These are phyloP conservation scores for Cystobasidium pallidum DNA, from an alignment of 1,284 basidiomycete species.

Conservation along the genomic window DNA sequence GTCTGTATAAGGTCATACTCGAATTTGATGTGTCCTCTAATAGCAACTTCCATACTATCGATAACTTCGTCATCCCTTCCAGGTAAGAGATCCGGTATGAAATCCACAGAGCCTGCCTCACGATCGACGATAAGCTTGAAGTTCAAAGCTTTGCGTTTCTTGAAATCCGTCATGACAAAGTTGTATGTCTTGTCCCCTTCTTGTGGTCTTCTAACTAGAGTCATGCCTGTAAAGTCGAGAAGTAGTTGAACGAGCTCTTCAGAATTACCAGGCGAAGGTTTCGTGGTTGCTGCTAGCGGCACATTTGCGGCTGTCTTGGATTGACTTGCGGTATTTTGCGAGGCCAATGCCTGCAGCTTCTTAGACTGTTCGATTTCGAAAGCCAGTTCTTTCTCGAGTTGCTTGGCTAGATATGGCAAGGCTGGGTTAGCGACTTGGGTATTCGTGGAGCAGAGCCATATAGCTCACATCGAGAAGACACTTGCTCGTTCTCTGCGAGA, in stretches of 20 bases:
- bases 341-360: constrained; percentile 18
- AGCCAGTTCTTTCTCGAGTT: constrained; percentile 34
- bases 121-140: constrained; percentile 34
- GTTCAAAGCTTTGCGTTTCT: constrained; percentile 22
- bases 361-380: constrained; percentile 41
- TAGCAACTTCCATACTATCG: constrained; percentile 23
- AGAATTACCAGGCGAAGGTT: background rate
- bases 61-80: constrained; percentile 37
- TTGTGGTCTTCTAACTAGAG: constrained; percentile 10
- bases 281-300: background rate
- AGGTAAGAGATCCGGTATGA: constrained; percentile 35
- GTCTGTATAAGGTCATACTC: constrained; percentile 22
- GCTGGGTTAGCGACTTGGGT: background rate
- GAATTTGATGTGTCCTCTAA: constrained; percentile 33
- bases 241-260: constrained; percentile 27
- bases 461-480: background rate
- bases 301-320: background rate
- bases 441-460: background rate
- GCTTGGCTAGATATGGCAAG: background rate
- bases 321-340: background rate
- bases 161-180: constrained; percentile 35
- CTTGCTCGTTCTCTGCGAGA: constrained; percentile 15
- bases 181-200: constrained; percentile 12
- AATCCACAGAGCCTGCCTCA: constrained; percentile 6
- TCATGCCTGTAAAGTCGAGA: constrained; percentile 24